phyloP scores from a whole-genome alignment of 495 filamentous ascomycete species.

The Neurospora sp. region DNA sequence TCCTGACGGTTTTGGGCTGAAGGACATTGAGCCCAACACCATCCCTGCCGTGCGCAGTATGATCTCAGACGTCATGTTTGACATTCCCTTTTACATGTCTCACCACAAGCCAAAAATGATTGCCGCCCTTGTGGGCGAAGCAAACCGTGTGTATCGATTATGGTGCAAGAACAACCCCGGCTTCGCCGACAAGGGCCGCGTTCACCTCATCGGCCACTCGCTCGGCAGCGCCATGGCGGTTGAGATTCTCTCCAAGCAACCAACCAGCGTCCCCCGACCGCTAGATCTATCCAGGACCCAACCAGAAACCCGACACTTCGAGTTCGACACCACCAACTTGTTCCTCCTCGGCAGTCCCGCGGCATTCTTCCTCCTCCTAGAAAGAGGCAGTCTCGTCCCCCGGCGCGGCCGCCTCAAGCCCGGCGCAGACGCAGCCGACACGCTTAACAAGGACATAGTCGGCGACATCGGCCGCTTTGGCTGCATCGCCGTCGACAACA shows the following conservation, averaged over 20 bases:
- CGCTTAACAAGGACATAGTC: conserved; percentile 52
- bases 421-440: conserved; percentile 51
- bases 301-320: conserved; percentile 57
- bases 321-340: conserved; percentile 82
- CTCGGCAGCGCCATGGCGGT: conserved; percentile 88
- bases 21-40: conserved; percentile 86
- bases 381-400: conserved; percentile 71
- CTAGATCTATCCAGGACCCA: conserved; percentile 39
- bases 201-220: conserved; percentile 89
- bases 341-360: conserved; percentile 90
- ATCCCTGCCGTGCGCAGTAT: conserved; percentile 82
- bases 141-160: conserved; percentile 83
- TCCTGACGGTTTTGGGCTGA: conserved; percentile 60
- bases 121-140: conserved; percentile 76
- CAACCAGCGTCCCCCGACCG: conserved; percentile 43
- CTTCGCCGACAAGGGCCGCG: conserved; percentile 68
- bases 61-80: conserved; percentile 94
- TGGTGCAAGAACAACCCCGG: conserved; percentile 90
- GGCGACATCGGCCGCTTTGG: conserved; percentile 73
- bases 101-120: conserved; percentile 95
- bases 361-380: conserved; percentile 86
- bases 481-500: conserved; percentile 86
- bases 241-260: conserved; percentile 83
- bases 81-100: conserved; percentile 94
- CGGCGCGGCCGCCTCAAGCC: conserved; percentile 67